Evolutionary conservation across 192 early-diverging fungal species (phyloP).

Genomic region (Gorgonomyces haynaldii): DNA sequence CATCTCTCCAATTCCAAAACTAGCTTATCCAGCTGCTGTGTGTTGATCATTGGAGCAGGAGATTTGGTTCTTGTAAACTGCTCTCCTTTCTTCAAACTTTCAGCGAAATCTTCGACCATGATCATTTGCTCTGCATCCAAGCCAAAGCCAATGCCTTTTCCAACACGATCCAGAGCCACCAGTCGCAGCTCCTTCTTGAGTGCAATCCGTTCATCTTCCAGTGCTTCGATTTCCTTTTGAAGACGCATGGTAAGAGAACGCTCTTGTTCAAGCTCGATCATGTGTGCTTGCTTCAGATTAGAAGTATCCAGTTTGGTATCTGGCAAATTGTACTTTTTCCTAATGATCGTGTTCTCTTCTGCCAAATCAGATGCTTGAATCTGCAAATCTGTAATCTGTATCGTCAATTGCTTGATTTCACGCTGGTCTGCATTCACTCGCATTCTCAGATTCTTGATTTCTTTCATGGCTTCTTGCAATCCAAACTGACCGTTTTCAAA

Average conservation of each 20-base stretch:
- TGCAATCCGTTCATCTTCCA: conserved; percentile 40
- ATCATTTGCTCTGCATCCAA: conserved; percentile 30
- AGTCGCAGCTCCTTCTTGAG: conserved; percentile 29
- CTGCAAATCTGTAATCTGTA: conserved; percentile 31
- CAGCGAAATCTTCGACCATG: conserved; percentile 38
- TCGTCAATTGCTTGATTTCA: conserved; percentile 22
- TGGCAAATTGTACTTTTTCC: conserved; percentile 13
- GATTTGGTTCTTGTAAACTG: conserved; percentile 2
- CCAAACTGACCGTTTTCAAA: conserved; percentile 40
- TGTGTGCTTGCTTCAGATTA: conserved; percentile 21
- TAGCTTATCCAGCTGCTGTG: conserved; percentile 26
- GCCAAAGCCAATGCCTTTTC: conserved; percentile 31
- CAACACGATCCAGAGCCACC: conserved; percentile 29
- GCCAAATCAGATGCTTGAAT: conserved; percentile 26
- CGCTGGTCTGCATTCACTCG: conserved; percentile 22
- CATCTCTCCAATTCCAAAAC: conserved; percentile 29
- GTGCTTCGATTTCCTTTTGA: conserved; percentile 32
- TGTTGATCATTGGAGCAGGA: conserved; percentile 11
- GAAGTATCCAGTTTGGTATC: conserved; percentile 31
- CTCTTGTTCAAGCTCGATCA: conserved; percentile 34
- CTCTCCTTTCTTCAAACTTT: conserved; percentile 21
- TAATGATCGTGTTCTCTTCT: conserved; percentile 36
- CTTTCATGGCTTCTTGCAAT: conserved; percentile 30
- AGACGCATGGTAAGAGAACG: conserved; percentile 23
- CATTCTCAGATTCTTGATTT: conserved; percentile 35